phyloP scores from a whole-genome alignment of 306 rosid species.

The Cicer yamashitae region DNA sequence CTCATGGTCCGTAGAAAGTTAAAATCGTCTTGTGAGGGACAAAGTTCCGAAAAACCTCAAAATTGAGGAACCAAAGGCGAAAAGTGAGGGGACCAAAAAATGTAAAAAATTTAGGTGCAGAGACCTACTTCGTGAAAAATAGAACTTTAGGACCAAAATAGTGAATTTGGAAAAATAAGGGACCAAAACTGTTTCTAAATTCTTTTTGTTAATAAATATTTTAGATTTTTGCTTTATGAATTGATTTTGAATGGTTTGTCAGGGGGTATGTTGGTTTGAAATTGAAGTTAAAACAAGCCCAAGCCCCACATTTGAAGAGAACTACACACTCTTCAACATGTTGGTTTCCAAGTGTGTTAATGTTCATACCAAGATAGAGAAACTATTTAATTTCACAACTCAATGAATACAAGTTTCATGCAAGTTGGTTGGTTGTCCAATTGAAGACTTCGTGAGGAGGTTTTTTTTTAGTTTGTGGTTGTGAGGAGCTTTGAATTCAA shows the following conservation, averaged over 20 bases:
- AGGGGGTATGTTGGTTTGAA: conserved; percentile 99
- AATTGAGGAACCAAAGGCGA: not conserved
- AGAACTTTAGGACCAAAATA: not conserved
- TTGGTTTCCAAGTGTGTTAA: conserved; percentile 76
- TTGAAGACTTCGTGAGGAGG: conserved; percentile 67
- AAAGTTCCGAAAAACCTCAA: not conserved
- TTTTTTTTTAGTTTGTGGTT: conserved; percentile 67
- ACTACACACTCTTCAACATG: conserved; percentile 78
- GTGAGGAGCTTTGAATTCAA: conserved; percentile 73
- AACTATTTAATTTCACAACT: conserved; percentile 70
- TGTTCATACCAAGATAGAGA: conserved; percentile 82
- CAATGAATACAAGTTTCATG: conserved; percentile 76
- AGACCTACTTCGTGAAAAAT: not conserved
- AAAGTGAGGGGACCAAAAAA: not conserved
- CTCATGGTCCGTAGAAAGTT: not conserved
- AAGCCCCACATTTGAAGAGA: conserved; percentile 90
- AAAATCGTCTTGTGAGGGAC: not conserved
- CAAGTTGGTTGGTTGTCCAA: conserved; percentile 69
- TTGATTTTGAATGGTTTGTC: conserved; percentile 92
- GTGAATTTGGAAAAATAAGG: not conserved
- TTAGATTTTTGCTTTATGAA: conserved; percentile 56
- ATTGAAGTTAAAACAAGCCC: conserved; percentile 97
- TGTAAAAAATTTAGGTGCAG: not conserved
- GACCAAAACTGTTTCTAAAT: not conserved
- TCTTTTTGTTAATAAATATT: conserved; percentile 24